Evolutionary conservation across 768 basidiomycete species (phyloP), one percentile per base, ranked within the genome.

Genomic region (Phaeolepiota aurea): DNA sequence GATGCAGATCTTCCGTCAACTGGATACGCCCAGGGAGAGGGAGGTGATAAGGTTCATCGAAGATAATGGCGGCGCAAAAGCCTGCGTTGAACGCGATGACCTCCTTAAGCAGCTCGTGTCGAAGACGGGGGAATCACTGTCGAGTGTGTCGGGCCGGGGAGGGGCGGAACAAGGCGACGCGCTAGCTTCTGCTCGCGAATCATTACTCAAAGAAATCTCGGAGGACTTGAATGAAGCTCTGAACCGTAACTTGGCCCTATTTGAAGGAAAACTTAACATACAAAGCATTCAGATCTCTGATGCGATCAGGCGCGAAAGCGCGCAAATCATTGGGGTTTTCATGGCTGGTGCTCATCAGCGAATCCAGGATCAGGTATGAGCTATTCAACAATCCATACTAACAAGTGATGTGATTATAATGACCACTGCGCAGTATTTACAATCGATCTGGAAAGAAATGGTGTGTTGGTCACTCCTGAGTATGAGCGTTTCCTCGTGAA

Each of bases 381-480:
- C 9, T 31, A 9, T 31, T 31, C 28, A 9, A 10, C 10, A 9
- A 28, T 7, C 25, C 25, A 7, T 28, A 16, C 16, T 35, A 9
- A 7, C 7, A n/a, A 14, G 7, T 14, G 7, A 7, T 35, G 7
- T 35, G n/a, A 19, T 7, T 7, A n/a, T 35, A 42, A 46, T 44
- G 54, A 37, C 45, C 52, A 63, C 38, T 53, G 60, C 13, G 51
- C 64, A 69, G 68, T 63, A 68, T 36, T 44, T 69, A n/a, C 56
- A 55, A 31, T 45, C 48, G 5, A 51, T 69, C 2, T 69, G 68
- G 68, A 62, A 60, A 46, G 58, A 64, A 11, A 66, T 64, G 59
- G 66, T 53, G 20, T 70, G 18, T 35, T 7, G 25, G 7, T 28
- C 25, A n/a, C n/a, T n/a, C n/a, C n/a, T n/a, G n/a, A n/a, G n/a